Evolutionary conservation across 176 grass and related monocot genomes (phyloP).

Genomic region (Echinochloa phyllopogon): DNA sequence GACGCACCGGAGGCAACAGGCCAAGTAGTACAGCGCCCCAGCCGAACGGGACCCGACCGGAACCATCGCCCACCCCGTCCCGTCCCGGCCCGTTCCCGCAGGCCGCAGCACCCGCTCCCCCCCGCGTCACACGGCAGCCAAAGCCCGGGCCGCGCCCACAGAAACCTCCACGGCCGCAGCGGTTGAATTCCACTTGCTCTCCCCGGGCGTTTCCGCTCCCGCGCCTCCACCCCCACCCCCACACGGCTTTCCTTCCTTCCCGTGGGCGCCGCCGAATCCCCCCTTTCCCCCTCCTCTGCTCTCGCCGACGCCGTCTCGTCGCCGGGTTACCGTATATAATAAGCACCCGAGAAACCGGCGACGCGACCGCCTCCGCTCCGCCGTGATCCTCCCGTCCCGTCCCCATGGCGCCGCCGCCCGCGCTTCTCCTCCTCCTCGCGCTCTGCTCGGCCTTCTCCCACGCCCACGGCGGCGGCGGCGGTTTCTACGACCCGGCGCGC

Average conservation of each 20-base stretch:
- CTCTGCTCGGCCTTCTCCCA: neutral
- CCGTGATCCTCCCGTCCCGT: neutral
- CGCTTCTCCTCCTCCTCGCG: neutral
- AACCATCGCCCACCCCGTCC: too few relatives aligned
- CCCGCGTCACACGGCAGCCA: too few relatives aligned
- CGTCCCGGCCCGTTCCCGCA: too few relatives aligned
- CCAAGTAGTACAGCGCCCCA: too few relatives aligned
- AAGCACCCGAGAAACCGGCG: neutral
- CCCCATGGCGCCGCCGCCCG: conserved; percentile 40
- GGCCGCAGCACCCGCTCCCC: too few relatives aligned
- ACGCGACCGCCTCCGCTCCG: neutral
- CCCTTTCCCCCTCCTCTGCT: neutral
- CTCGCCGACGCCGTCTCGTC: neutral
- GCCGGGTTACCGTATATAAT: neutral
- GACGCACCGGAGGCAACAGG: too few relatives aligned
- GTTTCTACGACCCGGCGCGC: conserved; percentile 57
- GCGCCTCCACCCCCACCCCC: neutral
- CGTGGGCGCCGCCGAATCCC: conserved; percentile 40
- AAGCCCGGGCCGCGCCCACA: conserved; percentile 9
- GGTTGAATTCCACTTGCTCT: neutral
- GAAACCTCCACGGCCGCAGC: neutral
- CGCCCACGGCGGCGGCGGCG: conserved; percentile 9
- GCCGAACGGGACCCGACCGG: too few relatives aligned
- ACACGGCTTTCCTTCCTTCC: neutral
- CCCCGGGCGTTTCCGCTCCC: neutral